Base-by-base conservation (phyloP, 352 stramenopile genomes). In the Pythium chondricola region DNA sequence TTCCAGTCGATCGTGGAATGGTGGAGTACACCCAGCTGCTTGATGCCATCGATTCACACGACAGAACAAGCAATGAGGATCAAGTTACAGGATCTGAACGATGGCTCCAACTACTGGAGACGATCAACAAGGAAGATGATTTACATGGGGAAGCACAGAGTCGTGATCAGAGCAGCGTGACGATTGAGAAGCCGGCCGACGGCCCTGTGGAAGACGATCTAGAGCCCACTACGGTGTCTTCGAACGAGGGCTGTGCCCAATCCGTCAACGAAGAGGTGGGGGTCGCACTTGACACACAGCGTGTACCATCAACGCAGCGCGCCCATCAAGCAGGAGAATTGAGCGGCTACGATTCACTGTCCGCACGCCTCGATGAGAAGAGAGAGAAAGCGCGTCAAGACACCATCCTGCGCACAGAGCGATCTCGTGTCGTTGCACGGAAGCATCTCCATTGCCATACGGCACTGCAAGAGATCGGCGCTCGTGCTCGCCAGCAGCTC, bases 371-470 rank as follows among this genome's bases (percentile, higher is more conserved):
- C 18, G 38, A 52, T 25, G 44, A 56, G 32, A 65, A 59, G 36
- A 30, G 56, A 22, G 56, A 56, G 40, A 51, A 48, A 21, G 56
- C 50, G 8, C 37, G 42, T 0, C 43, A 74, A 20, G 65, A 70
- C 22, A 62, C 63, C 43, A 56, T 83, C 21, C 46, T 83, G 6
- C 64, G 56, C 3, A 60, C 65, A 16, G 71, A 83, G 59, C 70
- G 70, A 14, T 60, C 62, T 42, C 65, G 65, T 9, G 57, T 83
- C 22, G 51, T 79, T 6, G 63, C 65, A 4, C 66, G 71, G n/a
- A 65, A 70, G 32, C 71, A 83, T 41, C 45, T 77, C 13, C 66
- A 74, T 36, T 79, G 67, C 38, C 55, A 73, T 21, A 70, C 70
- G 30, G 71, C 65, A 10, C 38, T 83, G 6, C 66, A 65, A 14